Base-by-base conservation (phyloP, 805 yeast genomes). In the Maudiozyma turicensis region DNA sequence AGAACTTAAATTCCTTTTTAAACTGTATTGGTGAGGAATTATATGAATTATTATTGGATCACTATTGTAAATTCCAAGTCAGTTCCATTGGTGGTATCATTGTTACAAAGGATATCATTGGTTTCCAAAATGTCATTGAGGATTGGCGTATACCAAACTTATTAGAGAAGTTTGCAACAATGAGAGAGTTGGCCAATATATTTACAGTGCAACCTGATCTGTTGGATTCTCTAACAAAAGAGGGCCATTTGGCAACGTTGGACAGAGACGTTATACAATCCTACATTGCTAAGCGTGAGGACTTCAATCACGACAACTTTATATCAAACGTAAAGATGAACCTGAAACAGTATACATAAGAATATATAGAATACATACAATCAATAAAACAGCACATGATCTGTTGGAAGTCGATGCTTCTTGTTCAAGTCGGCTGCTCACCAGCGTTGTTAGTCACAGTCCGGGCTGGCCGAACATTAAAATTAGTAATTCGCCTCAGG, bases 181-280 rank as follows among this genome's bases (percentile, higher is more conserved):
- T 90, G 53, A 78, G 88, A 61, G 96, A 89, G 56, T 76, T 90
- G 52, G 88, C 91, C 33, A 87, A 86, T 58, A 69, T 90, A 51
- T 90, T 82, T 64, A 83, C 95, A 0, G 95, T 87, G 14, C 93
- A 86, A 60, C 84, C 91, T 1, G 85, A 85, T 50, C 74, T 86
- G 56, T 69, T 89, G 48, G 81, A 81, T 53, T 85, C 95, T 1
- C 72, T 89, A 59, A 80, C 88, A 2, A 80, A 82, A 40, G 96
- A 88, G 59, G 93, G 95, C 1, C 87, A 82, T 56, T 70, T 89
- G 53, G 80, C 82, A 1, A 74, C 73, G 49, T 72, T 87, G 61
- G 82, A 80, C 59, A 81, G 81, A 8, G 73, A 72, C 44, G 69
- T 83, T 6, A 70, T 86, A 34, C 75, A 83, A 50, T 83, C 78